phyloP scores from a whole-genome alignment of 805 yeast genomes.

The Naumovozyma baii region DNA sequence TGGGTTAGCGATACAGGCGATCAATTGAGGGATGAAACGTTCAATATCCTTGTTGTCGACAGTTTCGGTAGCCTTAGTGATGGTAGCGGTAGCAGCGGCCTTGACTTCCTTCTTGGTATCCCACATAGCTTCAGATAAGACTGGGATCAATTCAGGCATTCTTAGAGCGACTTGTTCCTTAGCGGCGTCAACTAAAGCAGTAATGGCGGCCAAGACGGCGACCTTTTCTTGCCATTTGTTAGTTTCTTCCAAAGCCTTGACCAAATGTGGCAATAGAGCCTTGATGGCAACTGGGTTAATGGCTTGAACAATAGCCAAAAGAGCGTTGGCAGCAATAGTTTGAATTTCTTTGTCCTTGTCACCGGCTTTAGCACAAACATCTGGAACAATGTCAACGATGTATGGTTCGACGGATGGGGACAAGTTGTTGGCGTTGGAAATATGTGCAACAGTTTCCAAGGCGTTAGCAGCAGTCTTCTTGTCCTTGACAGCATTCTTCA shows the following conservation, averaged over 20 bases:
- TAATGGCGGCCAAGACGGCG: constrained; percentile 74
- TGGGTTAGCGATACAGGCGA: constrained; percentile 94
- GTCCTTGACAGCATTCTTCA: constrained; percentile 65
- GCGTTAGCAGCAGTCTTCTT: constrained; percentile 80
- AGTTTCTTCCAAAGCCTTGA: constrained; percentile 55
- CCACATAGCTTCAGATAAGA: constrained; percentile 99
- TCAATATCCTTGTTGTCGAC: constrained; percentile 99
- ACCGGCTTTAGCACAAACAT: constrained; percentile 72
- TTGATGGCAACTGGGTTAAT: constrained; percentile 91
- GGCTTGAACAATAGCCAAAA: constrained; percentile 66
- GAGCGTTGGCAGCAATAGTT: constrained; percentile 65
- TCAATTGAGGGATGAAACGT: constrained; percentile 96
- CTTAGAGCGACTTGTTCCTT: constrained; percentile 93
- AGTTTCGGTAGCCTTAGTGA: constrained; percentile 93
- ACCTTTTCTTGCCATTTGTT: constrained; percentile 98
- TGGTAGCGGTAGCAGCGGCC: constrained; percentile 90
- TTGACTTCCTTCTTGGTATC: constrained; percentile 98
- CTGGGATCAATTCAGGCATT: constrained; percentile 99
- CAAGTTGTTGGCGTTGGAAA: constrained; percentile 69
- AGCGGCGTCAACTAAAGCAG: constrained; percentile 86
- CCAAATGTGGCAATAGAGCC: constrained; percentile 74
- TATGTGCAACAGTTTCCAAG: constrained; percentile 73
- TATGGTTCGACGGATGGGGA: constrained; percentile 94
- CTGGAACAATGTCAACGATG: constrained; percentile 67
- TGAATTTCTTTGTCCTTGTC: constrained; percentile 77